Conservation (phyloP, 345 rosid genomes). For the Cardamine occulta region DNA sequence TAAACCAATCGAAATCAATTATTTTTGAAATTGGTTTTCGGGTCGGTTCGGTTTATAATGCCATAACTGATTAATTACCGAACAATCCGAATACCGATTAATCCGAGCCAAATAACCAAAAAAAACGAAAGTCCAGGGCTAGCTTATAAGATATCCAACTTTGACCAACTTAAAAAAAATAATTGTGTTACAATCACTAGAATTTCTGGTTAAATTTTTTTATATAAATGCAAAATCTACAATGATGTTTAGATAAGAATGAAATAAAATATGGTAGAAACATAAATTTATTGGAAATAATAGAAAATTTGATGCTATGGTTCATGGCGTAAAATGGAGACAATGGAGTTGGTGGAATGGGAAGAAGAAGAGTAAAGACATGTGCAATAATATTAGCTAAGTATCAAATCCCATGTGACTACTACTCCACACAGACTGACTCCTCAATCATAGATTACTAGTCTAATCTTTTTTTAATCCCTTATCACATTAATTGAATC, state of each 20-base stretch:
- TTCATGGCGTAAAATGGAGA: constrained; percentile 37
- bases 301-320: constrained; percentile 1
- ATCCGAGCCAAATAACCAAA: no score
- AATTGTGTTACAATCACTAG: constrained; percentile 11
- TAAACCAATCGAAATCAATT: no score
- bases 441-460: constrained; percentile 39
- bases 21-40: no score
- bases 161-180: constrained; percentile 5
- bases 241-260: background rate
- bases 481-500: background rate
- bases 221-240: background rate
- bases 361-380: constrained; percentile 45
- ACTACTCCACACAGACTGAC: constrained; percentile 38
- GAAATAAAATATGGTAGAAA: constrained; percentile 23
- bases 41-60: no score
- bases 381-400: constrained; percentile 42
- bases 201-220: constrained; percentile 1
- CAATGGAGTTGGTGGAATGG: constrained; percentile 41
- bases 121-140: no score
- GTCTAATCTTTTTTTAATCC: background rate
- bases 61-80: no score
- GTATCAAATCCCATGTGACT: constrained; percentile 43
- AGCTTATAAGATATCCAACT: background rate
- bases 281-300: background rate
- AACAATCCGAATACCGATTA: no score